These are phyloP conservation scores for Leucoagaricus sp. DNA, from an alignment of 1,284 basidiomycete genomes.

Conservation along the genomic window DNA sequence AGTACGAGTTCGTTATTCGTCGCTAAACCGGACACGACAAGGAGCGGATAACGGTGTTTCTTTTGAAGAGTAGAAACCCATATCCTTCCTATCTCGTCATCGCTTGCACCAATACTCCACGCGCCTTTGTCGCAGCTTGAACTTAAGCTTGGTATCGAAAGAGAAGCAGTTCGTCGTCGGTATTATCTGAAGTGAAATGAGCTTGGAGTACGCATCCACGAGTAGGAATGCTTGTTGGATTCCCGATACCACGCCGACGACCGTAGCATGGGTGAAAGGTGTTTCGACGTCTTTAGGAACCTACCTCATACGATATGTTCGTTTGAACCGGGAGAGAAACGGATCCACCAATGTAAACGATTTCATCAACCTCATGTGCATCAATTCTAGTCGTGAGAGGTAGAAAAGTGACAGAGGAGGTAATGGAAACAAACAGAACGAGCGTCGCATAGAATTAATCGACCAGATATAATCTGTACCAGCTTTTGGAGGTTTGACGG, in stretches of 20 bases:
- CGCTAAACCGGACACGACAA: constrained; percentile 71
- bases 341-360: constrained; percentile 90
- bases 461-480: constrained; percentile 90
- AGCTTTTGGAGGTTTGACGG: constrained; percentile 93
- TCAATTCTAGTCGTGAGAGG: constrained; percentile 70
- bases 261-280: constrained; percentile 64
- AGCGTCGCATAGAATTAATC: constrained; percentile 88
- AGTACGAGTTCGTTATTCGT: constrained; percentile 65
- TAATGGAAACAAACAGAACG: constrained; percentile 71
- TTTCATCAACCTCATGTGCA: constrained; percentile 83
- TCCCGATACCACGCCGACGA: constrained; percentile 69
- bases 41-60: constrained; percentile 84
- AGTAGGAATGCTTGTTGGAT: constrained; percentile 90
- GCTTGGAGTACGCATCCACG: constrained; percentile 91
- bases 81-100: constrained; percentile 56
- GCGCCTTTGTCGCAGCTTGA: constrained; percentile 63
- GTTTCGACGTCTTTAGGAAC: constrained; percentile 70
- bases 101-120: constrained; percentile 69
- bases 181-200: constrained; percentile 58
- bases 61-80: constrained; percentile 68
- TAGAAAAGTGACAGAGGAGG: constrained; percentile 61
- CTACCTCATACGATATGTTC: constrained; percentile 66
- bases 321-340: constrained; percentile 86
- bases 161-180: constrained; percentile 51
- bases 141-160: constrained; percentile 48